Conservation (phyloP, 257 asterid genomes). For the Scutellaria minor region DNA sequence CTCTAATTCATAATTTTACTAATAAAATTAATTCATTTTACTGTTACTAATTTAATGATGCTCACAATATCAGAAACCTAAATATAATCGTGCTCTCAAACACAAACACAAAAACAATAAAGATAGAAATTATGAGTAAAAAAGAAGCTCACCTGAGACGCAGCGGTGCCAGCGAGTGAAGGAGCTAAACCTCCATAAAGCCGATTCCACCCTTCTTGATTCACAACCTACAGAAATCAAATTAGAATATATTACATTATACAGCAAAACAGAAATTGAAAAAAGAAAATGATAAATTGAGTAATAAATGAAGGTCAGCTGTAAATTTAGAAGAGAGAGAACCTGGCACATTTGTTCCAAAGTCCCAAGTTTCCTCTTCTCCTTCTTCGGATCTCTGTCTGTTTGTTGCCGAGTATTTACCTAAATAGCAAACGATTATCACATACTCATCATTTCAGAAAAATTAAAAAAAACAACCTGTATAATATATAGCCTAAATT, state of each 20-base stretch:
- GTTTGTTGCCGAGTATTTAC: slow-evolving; percentile 95
- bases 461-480: background rate
- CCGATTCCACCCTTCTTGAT: slow-evolving; percentile 90
- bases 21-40: background rate
- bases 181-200: slow-evolving; percentile 91
- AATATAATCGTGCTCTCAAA: background rate
- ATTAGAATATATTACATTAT: slow-evolving; percentile 7
- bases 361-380: slow-evolving; percentile 62
- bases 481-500: background rate
- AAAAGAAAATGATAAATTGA: background rate
- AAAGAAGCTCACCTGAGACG: slow-evolving; percentile 72
- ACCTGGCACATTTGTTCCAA: slow-evolving; percentile 81
- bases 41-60: background rate
- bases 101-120: background rate
- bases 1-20: slow-evolving; percentile 10
- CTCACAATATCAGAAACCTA: background rate
- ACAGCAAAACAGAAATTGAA: background rate
- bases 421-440: slow-evolving; percentile 41
- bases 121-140: background rate
- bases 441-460: background rate
- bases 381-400: slow-evolving; percentile 77
- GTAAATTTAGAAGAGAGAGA: slow-evolving; percentile 4
- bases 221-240: slow-evolving; percentile 65
- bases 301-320: slow-evolving; percentile 2
- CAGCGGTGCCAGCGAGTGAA: slow-evolving; percentile 90